Evolutionary conservation across 2,329 filamentous ascomycete species (phyloP).

Genomic region (Nannizziopsis barbatae): DNA sequence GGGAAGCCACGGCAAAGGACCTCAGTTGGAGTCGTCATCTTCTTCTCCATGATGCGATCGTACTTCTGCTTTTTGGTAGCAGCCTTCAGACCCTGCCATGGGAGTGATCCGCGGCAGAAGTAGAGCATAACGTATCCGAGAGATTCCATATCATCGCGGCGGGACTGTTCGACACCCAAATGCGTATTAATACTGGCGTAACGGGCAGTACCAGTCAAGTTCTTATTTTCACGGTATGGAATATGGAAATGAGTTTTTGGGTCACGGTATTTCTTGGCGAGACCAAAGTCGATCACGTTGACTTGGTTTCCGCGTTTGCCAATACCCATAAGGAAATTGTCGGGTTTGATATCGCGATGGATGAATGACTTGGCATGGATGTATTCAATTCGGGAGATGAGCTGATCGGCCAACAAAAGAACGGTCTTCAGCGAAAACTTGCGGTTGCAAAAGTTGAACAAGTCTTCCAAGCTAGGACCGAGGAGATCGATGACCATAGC

Average conservation of each 20-base stretch:
- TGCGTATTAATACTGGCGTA: slow-evolving; percentile 99
- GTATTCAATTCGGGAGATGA: slow-evolving; percentile 98
- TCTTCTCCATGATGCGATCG: slow-evolving; percentile 99
- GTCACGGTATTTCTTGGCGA: slow-evolving; percentile 99
- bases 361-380: slow-evolving; percentile 99
- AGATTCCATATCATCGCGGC: slow-evolving; percentile 98
- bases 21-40: slow-evolving; percentile 99
- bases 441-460: slow-evolving; percentile 99
- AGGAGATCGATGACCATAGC: slow-evolving; percentile 98
- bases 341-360: slow-evolving; percentile 98
- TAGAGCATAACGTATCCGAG: slow-evolving; percentile 99
- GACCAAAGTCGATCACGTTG: slow-evolving; percentile 97
- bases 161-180: slow-evolving; percentile 95
- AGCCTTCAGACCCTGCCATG: slow-evolving; percentile 97
- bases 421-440: slow-evolving; percentile 99
- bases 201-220: slow-evolving; percentile 94
- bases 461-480: slow-evolving; percentile 86
- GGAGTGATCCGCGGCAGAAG: slow-evolving; percentile 97
- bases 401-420: slow-evolving; percentile 86
- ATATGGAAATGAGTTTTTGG: slow-evolving; percentile 99
- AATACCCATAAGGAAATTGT: slow-evolving; percentile 99
- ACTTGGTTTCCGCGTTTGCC: slow-evolving; percentile 99
- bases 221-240: slow-evolving; percentile 99
- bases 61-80: slow-evolving; percentile 99
- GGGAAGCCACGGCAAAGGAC: slow-evolving; percentile 98